Conservation (phyloP, 768 basidiomycete genomes). For the Hebeloma cylindrosporum region DNA sequence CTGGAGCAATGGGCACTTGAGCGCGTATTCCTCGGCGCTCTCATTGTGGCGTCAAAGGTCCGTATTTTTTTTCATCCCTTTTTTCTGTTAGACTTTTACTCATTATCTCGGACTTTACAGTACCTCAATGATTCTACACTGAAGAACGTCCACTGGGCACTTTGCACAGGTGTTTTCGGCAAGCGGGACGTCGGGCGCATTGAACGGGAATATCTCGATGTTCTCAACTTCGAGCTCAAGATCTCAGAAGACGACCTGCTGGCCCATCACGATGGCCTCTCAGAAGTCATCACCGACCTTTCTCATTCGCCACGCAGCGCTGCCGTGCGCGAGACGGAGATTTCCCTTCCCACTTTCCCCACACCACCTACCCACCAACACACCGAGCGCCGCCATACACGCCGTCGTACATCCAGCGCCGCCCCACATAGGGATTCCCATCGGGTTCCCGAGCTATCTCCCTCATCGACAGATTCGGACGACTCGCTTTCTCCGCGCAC, state of each 20-base stretch:
- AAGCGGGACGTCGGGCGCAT: constrained; percentile 80
- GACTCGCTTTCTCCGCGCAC: constrained; percentile 17
- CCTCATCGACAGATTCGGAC: constrained; percentile 14
- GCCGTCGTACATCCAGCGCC: constrained; percentile 11
- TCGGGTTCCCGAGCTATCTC: constrained; percentile 46
- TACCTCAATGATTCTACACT: constrained; percentile 88
- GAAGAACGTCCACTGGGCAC: constrained; percentile 89
- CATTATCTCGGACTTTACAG: constrained; percentile 32
- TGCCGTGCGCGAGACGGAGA: constrained; percentile 37
- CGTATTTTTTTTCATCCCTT: constrained; percentile 19
- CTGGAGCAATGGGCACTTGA: constrained; percentile 86
- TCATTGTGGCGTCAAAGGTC: constrained; percentile 86
- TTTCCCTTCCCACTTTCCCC: constrained; percentile 34
- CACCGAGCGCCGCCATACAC: constrained; percentile 19
- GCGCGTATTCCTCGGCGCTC: constrained; percentile 87
- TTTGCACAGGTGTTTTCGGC: constrained; percentile 81
- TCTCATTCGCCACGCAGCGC: constrained; percentile 24
- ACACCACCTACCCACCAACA: constrained; percentile 25
- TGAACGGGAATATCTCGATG: constrained; percentile 80
- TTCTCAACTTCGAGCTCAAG: constrained; percentile 72
- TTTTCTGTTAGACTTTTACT: constrained; percentile 3
- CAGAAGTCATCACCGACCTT: constrained; percentile 25
- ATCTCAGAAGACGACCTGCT: constrained; percentile 66
- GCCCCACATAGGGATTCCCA: too few species aligned
- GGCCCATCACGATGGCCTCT: constrained; percentile 44